Base-by-base conservation (phyloP, 148 eudicot species). In the Spergularia marina region DNA sequence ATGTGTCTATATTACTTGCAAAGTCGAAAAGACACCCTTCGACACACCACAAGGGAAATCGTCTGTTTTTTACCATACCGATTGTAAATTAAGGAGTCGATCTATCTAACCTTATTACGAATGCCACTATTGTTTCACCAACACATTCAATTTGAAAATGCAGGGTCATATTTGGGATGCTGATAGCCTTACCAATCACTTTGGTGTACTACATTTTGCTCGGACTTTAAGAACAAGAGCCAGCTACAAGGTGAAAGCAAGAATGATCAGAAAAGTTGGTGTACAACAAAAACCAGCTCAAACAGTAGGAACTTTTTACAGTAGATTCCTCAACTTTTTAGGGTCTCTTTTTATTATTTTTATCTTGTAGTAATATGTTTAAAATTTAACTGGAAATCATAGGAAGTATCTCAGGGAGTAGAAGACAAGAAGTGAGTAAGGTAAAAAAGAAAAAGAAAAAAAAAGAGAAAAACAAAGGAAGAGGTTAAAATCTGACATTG, bases 161-260 rank as follows among this genome's bases (percentile, higher is more conserved):
- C 89, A 90, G 91, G 81, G 94, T 90, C 25, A 87, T 90, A 70
- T 87, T 87, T 75, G 94, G 94, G 51, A 87, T 90, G 94, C 68
- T 90, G 66, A 69, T 87, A 64, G 91, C 91, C 60, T 83, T 90
- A 20, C 94, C 94, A 0, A 83, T 90, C 34, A 83, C 94, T 23
- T 44, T 90, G 60, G 80, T 86, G 51, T 90, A 88, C 83, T 88
- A 86, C 86, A 86, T 88, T 23, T 64, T 90, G 77, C 76, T 90
- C 69, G 89, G 87, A 41, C 85, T 90, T 77, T 70, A 70, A 20
- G 71, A 8, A 53, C 49, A 44, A 44, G 10, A 44, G 49, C 9
- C 49, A 44, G 21, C 7, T 10, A 40, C 23, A 69, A 20, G 1
- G 15, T 23, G 55, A n/a, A 13, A 23, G 18, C n/a, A 23, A 53